Evolutionary conservation across 371 early-diverging fungal species (phyloP), one percentile per base, ranked within the genome.

Genomic region (Apophysomyces trapeziformis): DNA sequence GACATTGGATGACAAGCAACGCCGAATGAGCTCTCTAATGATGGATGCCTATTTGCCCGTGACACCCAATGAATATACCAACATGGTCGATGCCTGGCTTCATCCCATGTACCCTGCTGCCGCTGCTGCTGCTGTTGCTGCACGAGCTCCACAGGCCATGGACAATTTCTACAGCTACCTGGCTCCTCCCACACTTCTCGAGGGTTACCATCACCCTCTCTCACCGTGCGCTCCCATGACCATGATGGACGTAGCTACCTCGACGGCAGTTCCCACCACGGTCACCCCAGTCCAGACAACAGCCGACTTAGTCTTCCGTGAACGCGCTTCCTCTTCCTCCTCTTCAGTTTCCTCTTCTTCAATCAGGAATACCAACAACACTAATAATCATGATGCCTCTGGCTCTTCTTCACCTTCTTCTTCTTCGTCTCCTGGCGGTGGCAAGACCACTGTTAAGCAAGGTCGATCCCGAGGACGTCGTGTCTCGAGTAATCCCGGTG

Each of bases 391-490:
- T 12, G 8, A 13, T 45, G 46, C 4, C 12, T 54, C 54, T 9
- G n/a, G 18, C 39, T 8, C 70, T 9, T 26, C 35, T 5, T 39
- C 44, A 4, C 14, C 61, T 41, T 26, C 61, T 32, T 38, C 61
- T 12, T 38, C 61, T 38, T 45, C 45, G 13, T 32, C 61, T 9
- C 7, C 60, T 43, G 18, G 35, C 36, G 12, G 57, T 38, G 63
- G 38, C 45, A 36, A 35, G 16, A 16, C 39, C 45, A 43, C 44
- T 26, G 57, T 56, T 44, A 73, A 70, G 5, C 76, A 78, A 60
- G 68, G 69, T 57, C 75, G 83, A 14, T 82, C 82, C 0, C 74
- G 79, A 4, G 82, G 79, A n/a, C 82, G 82, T 18, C 78, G 82
- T 16, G 82, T 82, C 32, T 76, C 79, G 12, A 73, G 71, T 36